phyloP scores from a whole-genome alignment of 2,329 filamentous ascomycete genomes.

The Zymoseptoria ardabiliae region DNA sequence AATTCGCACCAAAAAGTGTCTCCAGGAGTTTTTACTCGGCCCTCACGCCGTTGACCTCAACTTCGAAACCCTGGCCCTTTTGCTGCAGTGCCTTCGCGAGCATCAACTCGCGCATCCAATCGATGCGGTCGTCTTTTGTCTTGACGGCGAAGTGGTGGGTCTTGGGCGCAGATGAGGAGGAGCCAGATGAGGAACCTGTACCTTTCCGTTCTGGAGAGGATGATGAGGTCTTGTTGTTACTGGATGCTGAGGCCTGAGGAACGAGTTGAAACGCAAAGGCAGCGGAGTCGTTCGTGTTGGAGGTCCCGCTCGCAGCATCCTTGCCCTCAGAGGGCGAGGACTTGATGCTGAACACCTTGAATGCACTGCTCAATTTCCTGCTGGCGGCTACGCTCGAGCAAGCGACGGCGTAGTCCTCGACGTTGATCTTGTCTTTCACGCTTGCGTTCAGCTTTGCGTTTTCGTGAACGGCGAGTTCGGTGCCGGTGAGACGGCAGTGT shows the following conservation, averaged over 20 bases:
- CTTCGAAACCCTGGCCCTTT: conserved; percentile 75
- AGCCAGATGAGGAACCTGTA: conserved; percentile 29
- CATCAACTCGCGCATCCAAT: conserved; percentile 96
- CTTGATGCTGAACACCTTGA: conserved; percentile 66
- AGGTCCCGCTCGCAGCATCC: not conserved
- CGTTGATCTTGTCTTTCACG: conserved; percentile 72
- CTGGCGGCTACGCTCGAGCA: conserved; percentile 69
- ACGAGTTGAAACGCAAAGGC: conserved; percentile 83
- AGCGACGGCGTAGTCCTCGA: conserved; percentile 81
- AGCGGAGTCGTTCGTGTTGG: conserved; percentile 28
- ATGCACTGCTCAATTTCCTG: conserved; percentile 77
- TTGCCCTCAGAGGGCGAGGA: conserved; percentile 37
- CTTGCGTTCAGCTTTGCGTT: conserved; percentile 49
- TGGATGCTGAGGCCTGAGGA: conserved; percentile 46
- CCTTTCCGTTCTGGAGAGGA: conserved; percentile 27
- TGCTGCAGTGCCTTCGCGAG: conserved; percentile 79
- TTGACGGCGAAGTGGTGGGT: conserved; percentile 91
- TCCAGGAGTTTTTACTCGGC: not conserved
- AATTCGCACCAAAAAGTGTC: not conserved
- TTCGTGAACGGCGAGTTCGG: conserved; percentile 59
- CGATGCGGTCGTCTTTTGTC: conserved; percentile 80
- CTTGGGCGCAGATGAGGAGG: conserved; percentile 51
- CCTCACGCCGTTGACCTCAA: conserved; percentile 62
- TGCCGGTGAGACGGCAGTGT: conserved; percentile 72
- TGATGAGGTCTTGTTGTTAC: conserved; percentile 19